Base-by-base conservation (phyloP, 495 filamentous ascomycete genomes). In the Lophiotrema nucula region DNA sequence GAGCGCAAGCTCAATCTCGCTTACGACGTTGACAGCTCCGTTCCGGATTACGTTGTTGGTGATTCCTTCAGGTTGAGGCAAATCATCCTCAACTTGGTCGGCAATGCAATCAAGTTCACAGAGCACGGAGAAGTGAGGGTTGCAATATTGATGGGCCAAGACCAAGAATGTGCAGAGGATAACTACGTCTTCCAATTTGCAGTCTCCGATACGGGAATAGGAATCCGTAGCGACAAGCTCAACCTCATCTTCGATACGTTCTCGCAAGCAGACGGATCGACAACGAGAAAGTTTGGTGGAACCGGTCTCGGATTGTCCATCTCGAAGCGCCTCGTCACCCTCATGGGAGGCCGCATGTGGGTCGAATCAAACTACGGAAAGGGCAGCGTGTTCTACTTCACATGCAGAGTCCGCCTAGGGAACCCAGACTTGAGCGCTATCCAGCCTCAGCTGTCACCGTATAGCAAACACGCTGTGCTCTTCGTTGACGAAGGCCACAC, bases 181-280 rank as follows among this genome's bases (percentile, higher is more conserved):
- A 88, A 96, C 69, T 96, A 95, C 67, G 89, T 90, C 13, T 93
- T 97, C 68, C 89, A 97, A 70, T 97, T 99, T 73, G 88, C 92
- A 16, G 93, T 99, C 33, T 88, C 90, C 2, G 93, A 99, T 69
- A 99, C 95, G 22, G 93, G 93, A 48, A 99, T 99, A 68, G 93
- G 93, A 64, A 97, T 99, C 58, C 89, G 92, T 68, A 80, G 86
- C 46, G 93, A 97, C 69, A 99, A 99, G 75, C 83, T 97, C 23
- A 91, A 97, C 70, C 75, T 97, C 55, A 99, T 99, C 71, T 99
- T 99, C 70, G 93, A 97, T 72, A 99, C 93, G 13, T 99, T 99
- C 84, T 95, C 96, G 67, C 93, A 99, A 75, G 93, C 93, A 10
- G 93, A 99, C 74, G 93, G 93, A 27, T 97, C 92, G 8, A 99